A percentile compares a stretch with the other conserved stretches of the same genome.
Evolutionary conservation across 805 yeast species (phyloP).

Genomic region (Ogataea ramenticola): DNA sequence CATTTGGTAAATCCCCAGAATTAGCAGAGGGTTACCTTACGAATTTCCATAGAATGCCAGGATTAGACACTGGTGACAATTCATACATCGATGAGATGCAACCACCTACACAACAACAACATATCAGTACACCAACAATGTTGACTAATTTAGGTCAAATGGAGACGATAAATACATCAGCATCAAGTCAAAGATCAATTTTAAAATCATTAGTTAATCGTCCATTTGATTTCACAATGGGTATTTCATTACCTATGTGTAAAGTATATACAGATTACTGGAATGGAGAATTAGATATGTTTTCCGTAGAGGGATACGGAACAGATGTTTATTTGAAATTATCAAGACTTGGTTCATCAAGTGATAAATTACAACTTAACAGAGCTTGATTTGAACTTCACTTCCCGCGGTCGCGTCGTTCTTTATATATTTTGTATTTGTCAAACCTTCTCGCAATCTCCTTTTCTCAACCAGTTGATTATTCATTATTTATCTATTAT

Average conservation of each 20-base stretch:
- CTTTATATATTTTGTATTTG: too few species aligned
- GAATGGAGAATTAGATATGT: constrained; percentile 85
- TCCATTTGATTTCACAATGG: constrained; percentile 68
- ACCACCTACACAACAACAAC: background rate
- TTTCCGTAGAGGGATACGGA: constrained; percentile 85
- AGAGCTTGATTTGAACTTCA: constrained; percentile 40
- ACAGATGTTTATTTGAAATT: constrained; percentile 78
- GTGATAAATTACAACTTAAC: constrained; percentile 60
- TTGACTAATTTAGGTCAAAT: constrained; percentile 20
- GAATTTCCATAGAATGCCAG: constrained; percentile 67
- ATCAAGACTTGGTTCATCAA: constrained; percentile 67
- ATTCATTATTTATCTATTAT: too few species aligned
- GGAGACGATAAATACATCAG: constrained; percentile 16
- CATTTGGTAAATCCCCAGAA: constrained; percentile 69
- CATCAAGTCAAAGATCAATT: constrained; percentile 35
- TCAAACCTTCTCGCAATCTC: too few species aligned
- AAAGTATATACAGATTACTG: constrained; percentile 92
- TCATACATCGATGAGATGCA: background rate
- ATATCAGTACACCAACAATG: background rate
- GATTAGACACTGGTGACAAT: constrained; percentile 25
- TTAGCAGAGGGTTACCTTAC: constrained; percentile 50
- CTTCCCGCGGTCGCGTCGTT: background rate
- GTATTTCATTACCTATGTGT: constrained; percentile 89
- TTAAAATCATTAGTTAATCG: constrained; percentile 60
- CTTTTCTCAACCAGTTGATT: too few species aligned